These are phyloP conservation scores for Suillus americanus DNA, from an alignment of 768 basidiomycete species.

Conservation along the genomic window DNA sequence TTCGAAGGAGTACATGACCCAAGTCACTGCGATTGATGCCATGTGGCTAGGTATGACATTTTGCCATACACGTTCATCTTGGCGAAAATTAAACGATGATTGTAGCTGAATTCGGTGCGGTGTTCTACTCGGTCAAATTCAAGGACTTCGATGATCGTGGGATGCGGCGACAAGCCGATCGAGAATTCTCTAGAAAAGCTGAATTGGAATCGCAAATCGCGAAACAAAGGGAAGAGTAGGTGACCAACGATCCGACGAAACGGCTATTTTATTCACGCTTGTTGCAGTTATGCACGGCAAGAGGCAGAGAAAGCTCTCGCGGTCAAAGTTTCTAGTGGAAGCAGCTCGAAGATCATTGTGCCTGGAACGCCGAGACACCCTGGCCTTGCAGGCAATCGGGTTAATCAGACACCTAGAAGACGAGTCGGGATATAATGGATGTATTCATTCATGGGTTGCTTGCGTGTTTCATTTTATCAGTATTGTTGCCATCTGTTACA, in stretches of 20 bases:
- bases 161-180: constrained; percentile 71
- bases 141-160: constrained; percentile 95
- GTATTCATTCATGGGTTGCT: not conserved
- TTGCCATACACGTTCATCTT: not conserved
- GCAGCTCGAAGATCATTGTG: constrained; percentile 65
- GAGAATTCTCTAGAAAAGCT: constrained; percentile 89
- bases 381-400: constrained; percentile 64
- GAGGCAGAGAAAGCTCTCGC: constrained; percentile 60
- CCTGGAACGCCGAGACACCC: constrained; percentile 79
- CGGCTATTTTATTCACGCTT: constrained; percentile 7
- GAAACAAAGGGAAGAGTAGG: constrained; percentile 67
- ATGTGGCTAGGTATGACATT: constrained; percentile 85
- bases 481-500: not conserved
- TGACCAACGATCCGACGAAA: constrained; percentile 10
- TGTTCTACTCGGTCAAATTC: constrained; percentile 97
- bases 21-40: constrained; percentile 96
- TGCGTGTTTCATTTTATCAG: constrained; percentile 6
- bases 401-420: constrained; percentile 75
- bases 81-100: constrained; percentile 13
- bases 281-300: constrained; percentile 57
- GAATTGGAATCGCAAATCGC: constrained; percentile 94
- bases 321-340: constrained; percentile 50
- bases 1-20: constrained; percentile 98
- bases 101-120: constrained; percentile 88
- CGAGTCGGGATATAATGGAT: constrained; percentile 60